phyloP scores from a whole-genome alignment of 345 rosid species.

The Gossypium australe region DNA sequence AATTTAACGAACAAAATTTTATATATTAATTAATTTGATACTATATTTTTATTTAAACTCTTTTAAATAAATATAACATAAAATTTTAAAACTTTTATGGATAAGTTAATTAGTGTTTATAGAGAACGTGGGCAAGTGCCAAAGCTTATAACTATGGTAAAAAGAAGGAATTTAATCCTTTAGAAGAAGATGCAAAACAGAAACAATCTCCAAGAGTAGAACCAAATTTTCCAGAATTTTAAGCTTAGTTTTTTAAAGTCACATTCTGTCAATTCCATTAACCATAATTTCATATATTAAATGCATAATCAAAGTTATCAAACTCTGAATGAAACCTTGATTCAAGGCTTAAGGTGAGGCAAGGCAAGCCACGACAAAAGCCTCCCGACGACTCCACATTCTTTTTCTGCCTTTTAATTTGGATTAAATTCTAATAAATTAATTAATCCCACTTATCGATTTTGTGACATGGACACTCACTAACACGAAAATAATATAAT shows the following conservation, averaged over 20 bases:
- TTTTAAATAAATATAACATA: too few species aligned
- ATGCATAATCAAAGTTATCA: not conserved
- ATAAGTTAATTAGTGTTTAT: not conserved
- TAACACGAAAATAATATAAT: constrained; percentile 27
- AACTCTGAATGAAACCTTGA: constrained; percentile 11
- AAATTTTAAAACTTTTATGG: too few species aligned
- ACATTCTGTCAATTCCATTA: not conserved
- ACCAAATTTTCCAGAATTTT: constrained; percentile 4
- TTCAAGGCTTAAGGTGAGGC: constrained; percentile 11
- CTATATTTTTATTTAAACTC: not conserved
- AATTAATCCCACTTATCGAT: constrained; percentile 12
- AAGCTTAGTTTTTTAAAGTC: not conserved
- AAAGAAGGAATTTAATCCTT: constrained; percentile 8
- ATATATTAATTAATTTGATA: not conserved
- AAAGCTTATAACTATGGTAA: not conserved
- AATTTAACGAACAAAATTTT: not conserved
- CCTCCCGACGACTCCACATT: constrained; percentile 31
- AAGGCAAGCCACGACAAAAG: constrained; percentile 44
- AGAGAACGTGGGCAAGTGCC: not conserved
- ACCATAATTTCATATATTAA: not conserved
- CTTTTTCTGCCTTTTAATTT: constrained; percentile 16
- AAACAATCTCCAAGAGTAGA: constrained; percentile 6
- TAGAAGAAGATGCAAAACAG: constrained; percentile 14
- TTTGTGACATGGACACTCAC: constrained; percentile 56
- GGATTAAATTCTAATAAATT: constrained; percentile 6